phyloP scores from a whole-genome alignment of 2,329 filamentous ascomycete genomes.

The Cytospora paraplurivora region DNA sequence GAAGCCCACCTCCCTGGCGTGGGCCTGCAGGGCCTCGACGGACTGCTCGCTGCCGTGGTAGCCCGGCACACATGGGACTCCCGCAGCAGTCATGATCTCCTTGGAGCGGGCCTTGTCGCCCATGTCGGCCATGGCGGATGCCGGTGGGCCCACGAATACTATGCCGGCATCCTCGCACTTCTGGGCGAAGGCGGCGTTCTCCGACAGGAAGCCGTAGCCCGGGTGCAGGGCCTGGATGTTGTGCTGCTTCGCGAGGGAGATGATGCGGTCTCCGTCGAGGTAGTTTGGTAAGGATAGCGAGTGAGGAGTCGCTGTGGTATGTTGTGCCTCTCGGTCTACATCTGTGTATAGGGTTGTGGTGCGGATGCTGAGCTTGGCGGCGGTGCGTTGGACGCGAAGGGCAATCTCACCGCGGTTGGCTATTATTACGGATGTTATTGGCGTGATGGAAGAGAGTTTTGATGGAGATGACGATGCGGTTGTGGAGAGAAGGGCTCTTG shows the following conservation, averaged over 20 bases:
- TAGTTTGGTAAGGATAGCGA: slow-evolving; percentile 86
- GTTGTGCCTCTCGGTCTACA: slow-evolving; percentile 83
- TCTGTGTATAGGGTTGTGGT: slow-evolving; percentile 96
- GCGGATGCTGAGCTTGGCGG: slow-evolving; percentile 82
- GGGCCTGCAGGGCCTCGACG: slow-evolving; percentile 57
- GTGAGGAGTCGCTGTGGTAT: slow-evolving; percentile 81
- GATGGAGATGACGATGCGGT: slow-evolving; percentile 38
- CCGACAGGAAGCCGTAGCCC: slow-evolving; percentile 93
- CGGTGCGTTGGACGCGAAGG: slow-evolving; percentile 86
- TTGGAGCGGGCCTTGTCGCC: slow-evolving; percentile 92
- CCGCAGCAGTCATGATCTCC: slow-evolving; percentile 94
- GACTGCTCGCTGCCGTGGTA: slow-evolving; percentile 90
- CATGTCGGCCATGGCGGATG: slow-evolving; percentile 82
- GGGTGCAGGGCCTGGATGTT: slow-evolving; percentile 92
- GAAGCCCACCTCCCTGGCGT: slow-evolving; percentile 71
- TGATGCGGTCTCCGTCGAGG: slow-evolving; percentile 90
- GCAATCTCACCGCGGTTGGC: slow-evolving; percentile 98
- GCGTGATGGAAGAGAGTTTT: slow-evolving; percentile 43
- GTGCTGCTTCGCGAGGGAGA: slow-evolving; percentile 80
- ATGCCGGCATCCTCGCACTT: slow-evolving; percentile 88
- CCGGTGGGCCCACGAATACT: slow-evolving; percentile 90
- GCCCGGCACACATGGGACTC: slow-evolving; percentile 92
- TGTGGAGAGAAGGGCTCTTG: slow-evolving; percentile 37
- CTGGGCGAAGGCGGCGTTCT: slow-evolving; percentile 88
- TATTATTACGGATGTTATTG: slow-evolving; percentile 82